These are phyloP conservation scores for Boletellus ananiceps DNA, from an alignment of 768 basidiomycete species.

Conservation along the genomic window DNA sequence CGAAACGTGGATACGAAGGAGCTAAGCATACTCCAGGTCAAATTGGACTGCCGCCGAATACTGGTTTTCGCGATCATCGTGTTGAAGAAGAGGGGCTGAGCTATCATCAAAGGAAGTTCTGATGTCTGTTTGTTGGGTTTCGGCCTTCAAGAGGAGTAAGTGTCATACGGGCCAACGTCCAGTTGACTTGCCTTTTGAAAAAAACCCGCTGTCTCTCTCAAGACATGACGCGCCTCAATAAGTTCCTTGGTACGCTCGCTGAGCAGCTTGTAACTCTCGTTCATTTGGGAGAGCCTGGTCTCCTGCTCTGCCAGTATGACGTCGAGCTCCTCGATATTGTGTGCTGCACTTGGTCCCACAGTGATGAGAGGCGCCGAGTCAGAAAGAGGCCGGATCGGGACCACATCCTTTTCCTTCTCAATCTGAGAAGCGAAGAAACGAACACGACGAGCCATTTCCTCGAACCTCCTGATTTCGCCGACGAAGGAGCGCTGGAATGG, in stretches of 20 bases:
- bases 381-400: slow-evolving; percentile 79
- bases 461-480: slow-evolving; percentile 89
- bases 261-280: slow-evolving; percentile 84
- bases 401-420: slow-evolving; percentile 74
- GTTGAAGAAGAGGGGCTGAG: slow-evolving; percentile 84
- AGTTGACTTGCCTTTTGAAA: slow-evolving; percentile 68
- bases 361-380: slow-evolving; percentile 86
- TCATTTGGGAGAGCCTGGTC: slow-evolving; percentile 80
- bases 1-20: neutral
- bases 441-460: slow-evolving; percentile 93
- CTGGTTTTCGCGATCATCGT: slow-evolving; percentile 79
- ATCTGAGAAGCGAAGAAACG: slow-evolving; percentile 88
- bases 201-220: slow-evolving; percentile 93
- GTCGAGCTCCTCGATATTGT: slow-evolving; percentile 91
- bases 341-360: slow-evolving; percentile 87
- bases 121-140: slow-evolving; percentile 72
- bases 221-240: slow-evolving; percentile 89
- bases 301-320: slow-evolving; percentile 85
- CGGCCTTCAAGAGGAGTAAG: slow-evolving; percentile 50
- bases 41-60: slow-evolving; percentile 56
- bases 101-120: slow-evolving; percentile 90
- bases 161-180: neutral
- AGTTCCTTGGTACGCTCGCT: slow-evolving; percentile 84
- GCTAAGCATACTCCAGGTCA: slow-evolving; percentile 74
- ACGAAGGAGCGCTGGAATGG: slow-evolving; percentile 99